Conservation (phyloP, 208 protist species). For the Zelonia costaricensis region DNA sequence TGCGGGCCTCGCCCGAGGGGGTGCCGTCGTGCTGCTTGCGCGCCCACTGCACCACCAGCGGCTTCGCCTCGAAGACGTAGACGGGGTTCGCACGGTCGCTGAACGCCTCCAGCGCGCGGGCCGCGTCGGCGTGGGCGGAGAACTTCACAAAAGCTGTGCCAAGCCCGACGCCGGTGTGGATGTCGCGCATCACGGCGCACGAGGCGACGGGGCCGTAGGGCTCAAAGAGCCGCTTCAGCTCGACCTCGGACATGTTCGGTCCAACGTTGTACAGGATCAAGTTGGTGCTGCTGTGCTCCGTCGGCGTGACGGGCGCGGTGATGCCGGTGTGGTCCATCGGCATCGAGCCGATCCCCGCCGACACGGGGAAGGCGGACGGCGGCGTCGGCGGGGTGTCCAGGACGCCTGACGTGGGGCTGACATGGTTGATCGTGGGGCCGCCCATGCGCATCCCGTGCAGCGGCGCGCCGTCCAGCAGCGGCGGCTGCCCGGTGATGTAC, state of each 20-base stretch:
- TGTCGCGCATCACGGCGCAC: conserved; percentile 73
- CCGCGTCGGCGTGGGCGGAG: conserved; percentile 47
- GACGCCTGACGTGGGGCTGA: background rate
- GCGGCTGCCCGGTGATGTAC: background rate
- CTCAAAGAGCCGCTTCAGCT: conserved; percentile 41
- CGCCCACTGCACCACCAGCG: conserved; percentile 71
- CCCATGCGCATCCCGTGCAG: no score
- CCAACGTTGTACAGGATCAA: conserved; percentile 64
- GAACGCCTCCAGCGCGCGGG: conserved; percentile 40
- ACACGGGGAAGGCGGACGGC: background rate
- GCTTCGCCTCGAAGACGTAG: conserved; percentile 11
- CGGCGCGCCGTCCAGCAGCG: background rate
- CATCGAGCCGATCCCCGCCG: background rate
- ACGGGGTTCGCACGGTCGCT: conserved; percentile 23
- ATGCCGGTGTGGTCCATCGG: background rate
- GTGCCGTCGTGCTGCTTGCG: conserved; percentile 65
- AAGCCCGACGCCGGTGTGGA: conserved; percentile 69
- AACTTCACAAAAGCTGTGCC: conserved; percentile 82
- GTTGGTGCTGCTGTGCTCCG: conserved; percentile 50
- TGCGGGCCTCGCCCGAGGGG: conserved; percentile 58
- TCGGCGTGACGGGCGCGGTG: conserved; percentile 5
- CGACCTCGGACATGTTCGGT: conserved; percentile 32
- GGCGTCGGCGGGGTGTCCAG: background rate
- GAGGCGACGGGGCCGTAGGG: conserved; percentile 57
- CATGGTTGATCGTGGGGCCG: background rate